Conservation (phyloP, 768 basidiomycete species). For the Podaxis carcinomalis region DNA sequence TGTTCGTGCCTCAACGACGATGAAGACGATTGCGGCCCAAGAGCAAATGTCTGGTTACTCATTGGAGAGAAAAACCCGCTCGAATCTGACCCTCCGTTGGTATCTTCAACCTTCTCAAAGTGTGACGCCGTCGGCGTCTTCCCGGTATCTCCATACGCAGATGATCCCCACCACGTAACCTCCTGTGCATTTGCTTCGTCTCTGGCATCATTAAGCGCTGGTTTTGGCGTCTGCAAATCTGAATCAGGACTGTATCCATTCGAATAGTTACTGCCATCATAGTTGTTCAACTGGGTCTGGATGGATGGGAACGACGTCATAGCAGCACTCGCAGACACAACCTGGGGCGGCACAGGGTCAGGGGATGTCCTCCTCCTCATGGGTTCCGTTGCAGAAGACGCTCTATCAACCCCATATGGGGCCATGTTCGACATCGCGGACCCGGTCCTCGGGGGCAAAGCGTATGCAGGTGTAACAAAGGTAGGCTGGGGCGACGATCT, state of each 20-base stretch:
- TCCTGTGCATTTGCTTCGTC: constrained; percentile 32
- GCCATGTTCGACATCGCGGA: constrained; percentile 64
- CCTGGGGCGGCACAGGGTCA: constrained; percentile 48
- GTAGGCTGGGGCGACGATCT: constrained; percentile 72
- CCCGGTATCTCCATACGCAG: constrained; percentile 15
- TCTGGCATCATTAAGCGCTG: constrained; percentile 23
- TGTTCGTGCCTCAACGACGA: constrained; percentile 11
- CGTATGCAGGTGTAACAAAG: constrained; percentile 30
- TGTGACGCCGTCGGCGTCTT: constrained; percentile 67
- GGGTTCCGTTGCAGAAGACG: constrained; percentile 78
- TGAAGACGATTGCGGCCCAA: constrained; percentile 23
- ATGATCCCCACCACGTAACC: constrained; percentile 63
- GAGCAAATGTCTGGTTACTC: constrained; percentile 52
- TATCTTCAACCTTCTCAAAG: constrained; percentile 54
- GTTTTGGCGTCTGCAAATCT: constrained; percentile 28
- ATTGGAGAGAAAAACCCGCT: constrained; percentile 82
- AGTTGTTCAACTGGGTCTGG: constrained; percentile 19
- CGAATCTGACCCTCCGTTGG: constrained; percentile 32
- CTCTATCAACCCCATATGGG: constrained; percentile 54
- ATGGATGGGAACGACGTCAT: constrained; percentile 45
- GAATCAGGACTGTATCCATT: constrained; percentile 27
- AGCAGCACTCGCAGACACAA: constrained; percentile 47
- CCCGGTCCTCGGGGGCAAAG: constrained; percentile 56
- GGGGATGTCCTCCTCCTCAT: constrained; percentile 47
- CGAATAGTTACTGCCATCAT: constrained; percentile 31